phyloP scores from a whole-genome alignment of 2,329 filamentous ascomycete genomes.

The Cercospora sojina region DNA sequence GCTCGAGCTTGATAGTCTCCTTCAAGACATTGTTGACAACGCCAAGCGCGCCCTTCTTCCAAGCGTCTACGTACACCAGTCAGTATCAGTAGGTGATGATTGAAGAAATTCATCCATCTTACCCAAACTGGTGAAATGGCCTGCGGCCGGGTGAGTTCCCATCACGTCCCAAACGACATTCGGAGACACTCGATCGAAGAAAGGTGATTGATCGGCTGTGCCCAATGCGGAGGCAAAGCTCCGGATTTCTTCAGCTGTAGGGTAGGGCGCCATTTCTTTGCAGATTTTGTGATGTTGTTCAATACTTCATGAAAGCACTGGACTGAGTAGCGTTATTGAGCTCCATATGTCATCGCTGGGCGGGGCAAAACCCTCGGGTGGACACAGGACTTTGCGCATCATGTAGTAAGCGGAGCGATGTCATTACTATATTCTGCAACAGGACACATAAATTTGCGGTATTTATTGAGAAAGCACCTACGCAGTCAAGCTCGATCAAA shows the following conservation, averaged over 20 bases:
- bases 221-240: conserved; percentile 26
- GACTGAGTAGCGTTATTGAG: neutral
- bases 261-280: conserved; percentile 17
- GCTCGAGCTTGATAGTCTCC: conserved; percentile 27
- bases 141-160: conserved; percentile 33
- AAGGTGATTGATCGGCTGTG: conserved; percentile 28
- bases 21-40: conserved; percentile 28
- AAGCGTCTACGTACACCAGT: conserved; percentile 21
- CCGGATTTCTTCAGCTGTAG: conserved; percentile 29
- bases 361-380: conserved; percentile 1
- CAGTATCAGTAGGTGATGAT: neutral
- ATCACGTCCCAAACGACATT: conserved; percentile 35
- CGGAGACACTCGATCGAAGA: conserved; percentile 32
- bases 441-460: too few relatives aligned
- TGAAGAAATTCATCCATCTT: neutral
- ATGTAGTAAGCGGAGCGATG: neutral
- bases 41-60: conserved; percentile 32
- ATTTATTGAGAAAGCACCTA: too few relatives aligned
- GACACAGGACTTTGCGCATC: neutral
- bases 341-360: neutral
- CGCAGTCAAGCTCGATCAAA: too few relatives aligned
- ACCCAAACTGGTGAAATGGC: conserved; percentile 30
- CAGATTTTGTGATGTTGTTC: neutral
- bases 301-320: neutral
- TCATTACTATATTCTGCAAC: too few relatives aligned